phyloP scores from a whole-genome alignment of 2,329 filamentous ascomycete species.

The Fusarium brevicatenulatum region DNA sequence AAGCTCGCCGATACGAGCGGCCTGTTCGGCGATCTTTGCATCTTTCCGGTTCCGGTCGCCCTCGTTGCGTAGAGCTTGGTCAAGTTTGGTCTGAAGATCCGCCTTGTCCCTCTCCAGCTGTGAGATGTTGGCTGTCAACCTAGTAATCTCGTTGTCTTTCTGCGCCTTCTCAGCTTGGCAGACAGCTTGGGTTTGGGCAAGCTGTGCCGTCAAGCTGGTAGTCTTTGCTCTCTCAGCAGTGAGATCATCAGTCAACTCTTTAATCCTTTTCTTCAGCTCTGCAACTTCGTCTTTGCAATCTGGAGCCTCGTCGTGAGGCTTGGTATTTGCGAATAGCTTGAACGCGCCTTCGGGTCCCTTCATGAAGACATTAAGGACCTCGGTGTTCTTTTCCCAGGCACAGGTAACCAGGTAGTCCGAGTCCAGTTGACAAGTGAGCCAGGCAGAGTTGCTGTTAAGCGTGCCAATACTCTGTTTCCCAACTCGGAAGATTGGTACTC shows the following conservation, averaged over 20 bases:
- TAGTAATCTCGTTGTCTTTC: neutral
- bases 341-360: neutral
- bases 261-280: neutral
- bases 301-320: neutral
- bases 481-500: slow-evolving; percentile 12
- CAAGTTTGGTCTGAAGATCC: neutral
- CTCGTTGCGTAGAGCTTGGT: rapidly evolving
- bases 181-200: neutral
- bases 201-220: neutral
- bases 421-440: slow-evolving; percentile 16
- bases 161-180: neutral
- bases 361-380: neutral
- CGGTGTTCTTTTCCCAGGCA: slow-evolving; percentile 13
- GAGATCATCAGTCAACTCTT: neutral
- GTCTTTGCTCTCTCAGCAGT: neutral
- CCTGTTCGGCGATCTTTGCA: neutral
- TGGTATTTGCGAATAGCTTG: slow-evolving; percentile 6
- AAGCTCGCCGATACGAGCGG: neutral
- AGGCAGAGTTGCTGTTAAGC: neutral
- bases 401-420: slow-evolving; percentile 21
- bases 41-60: neutral
- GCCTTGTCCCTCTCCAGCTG: neutral
- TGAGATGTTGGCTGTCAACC: neutral
- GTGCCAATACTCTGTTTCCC: neutral
- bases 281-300: neutral